phyloP scores from a whole-genome alignment of 2,329 filamentous ascomycete genomes.

The Tolypocladium sp. region DNA sequence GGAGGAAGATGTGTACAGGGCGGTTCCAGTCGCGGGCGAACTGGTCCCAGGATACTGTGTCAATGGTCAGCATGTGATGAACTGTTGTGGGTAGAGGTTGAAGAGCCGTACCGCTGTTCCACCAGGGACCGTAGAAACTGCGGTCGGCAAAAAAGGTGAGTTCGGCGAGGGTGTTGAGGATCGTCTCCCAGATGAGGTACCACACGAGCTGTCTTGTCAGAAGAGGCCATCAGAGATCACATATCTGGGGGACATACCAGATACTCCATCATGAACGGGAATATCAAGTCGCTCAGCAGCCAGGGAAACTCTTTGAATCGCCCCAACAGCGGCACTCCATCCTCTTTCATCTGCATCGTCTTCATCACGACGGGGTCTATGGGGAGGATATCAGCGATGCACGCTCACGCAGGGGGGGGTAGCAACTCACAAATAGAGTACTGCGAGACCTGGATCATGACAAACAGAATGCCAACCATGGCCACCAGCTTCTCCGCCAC shows the following conservation, averaged over 20 bases:
- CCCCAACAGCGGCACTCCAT: slow-evolving; percentile 48
- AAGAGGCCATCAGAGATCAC: background rate
- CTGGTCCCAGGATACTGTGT: slow-evolving; percentile 56
- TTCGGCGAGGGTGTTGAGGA: slow-evolving; percentile 68
- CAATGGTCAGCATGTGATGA: background rate
- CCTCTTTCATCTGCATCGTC: slow-evolving; percentile 58
- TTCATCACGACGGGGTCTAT: slow-evolving; percentile 59
- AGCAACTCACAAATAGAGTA: slow-evolving; percentile 51
- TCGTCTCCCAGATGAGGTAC: slow-evolving; percentile 75
- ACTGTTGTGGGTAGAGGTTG: background rate
- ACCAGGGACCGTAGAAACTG: slow-evolving; percentile 60
- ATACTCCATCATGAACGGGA: slow-evolving; percentile 73
- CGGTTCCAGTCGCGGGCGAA: slow-evolving; percentile 74
- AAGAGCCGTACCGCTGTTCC: slow-evolving; percentile 41
- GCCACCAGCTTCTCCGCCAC: slow-evolving; percentile 63
- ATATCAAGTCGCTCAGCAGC: slow-evolving; percentile 66
- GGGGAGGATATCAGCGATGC: slow-evolving; percentile 3
- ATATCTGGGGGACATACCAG: slow-evolving; percentile 27
- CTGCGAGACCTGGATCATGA: slow-evolving; percentile 74
- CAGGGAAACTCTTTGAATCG: slow-evolving; percentile 63
- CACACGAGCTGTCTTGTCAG: slow-evolving; percentile 44
- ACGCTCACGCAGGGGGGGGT: background rate
- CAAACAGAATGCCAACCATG: slow-evolving; percentile 62
- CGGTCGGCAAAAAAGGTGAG: slow-evolving; percentile 69
- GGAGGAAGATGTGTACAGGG: slow-evolving; percentile 68